Conservation (phyloP, 805 yeast species). For the Citeromyces matritensis region DNA sequence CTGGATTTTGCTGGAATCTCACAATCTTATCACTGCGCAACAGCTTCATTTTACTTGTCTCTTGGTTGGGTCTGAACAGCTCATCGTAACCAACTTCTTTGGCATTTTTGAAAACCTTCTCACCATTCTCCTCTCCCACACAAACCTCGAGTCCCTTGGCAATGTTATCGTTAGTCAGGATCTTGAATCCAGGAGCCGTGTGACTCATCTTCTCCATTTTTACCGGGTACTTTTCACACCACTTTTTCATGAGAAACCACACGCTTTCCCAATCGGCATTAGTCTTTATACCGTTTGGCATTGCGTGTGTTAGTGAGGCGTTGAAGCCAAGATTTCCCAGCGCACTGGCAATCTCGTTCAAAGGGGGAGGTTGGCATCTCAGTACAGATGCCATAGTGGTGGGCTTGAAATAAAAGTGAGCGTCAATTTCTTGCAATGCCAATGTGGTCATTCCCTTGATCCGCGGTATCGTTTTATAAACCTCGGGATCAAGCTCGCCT, state of each 20-base stretch:
- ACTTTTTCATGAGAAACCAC: constrained; percentile 58
- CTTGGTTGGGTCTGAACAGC: constrained; percentile 47
- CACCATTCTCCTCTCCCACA: constrained; percentile 8
- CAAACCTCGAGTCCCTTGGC: constrained; percentile 11
- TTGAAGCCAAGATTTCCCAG: constrained; percentile 71
- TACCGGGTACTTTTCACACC: constrained; percentile 32
- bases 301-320: constrained; percentile 82
- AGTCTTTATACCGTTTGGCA: constrained; percentile 76
- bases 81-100: constrained; percentile 14
- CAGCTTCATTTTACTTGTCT: constrained; percentile 39
- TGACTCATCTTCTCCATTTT: constrained; percentile 22
- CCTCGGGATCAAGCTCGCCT: constrained; percentile 19
- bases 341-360: constrained; percentile 60
- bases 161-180: constrained; percentile 27
- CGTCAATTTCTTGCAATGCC: constrained; percentile 56
- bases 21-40: constrained; percentile 69
- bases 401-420: constrained; percentile 77
- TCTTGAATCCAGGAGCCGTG: constrained; percentile 44
- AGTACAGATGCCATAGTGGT: constrained; percentile 61
- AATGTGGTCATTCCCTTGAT: constrained; percentile 87
- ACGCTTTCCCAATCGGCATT: constrained; percentile 75
- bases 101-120: constrained; percentile 5
- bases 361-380: constrained; percentile 74
- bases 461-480: constrained; percentile 70
- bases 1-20: constrained; percentile 84